Evolutionary conservation across 2,329 filamentous ascomycete genomes (phyloP).

Genomic region (Zelopaecilomyces penicillatus): DNA sequence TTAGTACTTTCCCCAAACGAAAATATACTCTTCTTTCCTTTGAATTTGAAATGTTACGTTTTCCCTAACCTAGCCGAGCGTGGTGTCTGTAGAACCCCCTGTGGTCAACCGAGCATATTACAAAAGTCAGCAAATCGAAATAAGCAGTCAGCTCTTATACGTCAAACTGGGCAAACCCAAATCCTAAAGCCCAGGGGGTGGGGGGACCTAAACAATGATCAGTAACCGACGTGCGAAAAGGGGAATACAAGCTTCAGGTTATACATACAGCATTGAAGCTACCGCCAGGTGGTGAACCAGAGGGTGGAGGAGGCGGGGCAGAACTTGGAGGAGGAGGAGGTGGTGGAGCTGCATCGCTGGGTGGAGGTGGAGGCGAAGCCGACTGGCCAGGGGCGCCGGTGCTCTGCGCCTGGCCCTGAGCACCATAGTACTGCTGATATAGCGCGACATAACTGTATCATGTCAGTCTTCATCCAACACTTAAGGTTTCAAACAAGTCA

Average conservation of each 20-base stretch:
- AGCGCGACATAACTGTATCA: constrained; percentile 52
- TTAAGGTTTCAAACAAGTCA: background rate
- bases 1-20: constrained; percentile 1
- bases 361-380: constrained; percentile 46
- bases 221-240: constrained; percentile 5
- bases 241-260: background rate
- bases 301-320: constrained; percentile 45
- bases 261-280: constrained; percentile 56
- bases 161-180: constrained; percentile 5
- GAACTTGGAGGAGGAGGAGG: constrained; percentile 50
- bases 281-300: constrained; percentile 38
- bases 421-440: constrained; percentile 63
- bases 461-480: background rate
- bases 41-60: constrained; percentile 5
- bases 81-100: constrained; percentile 6
- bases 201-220: constrained; percentile 37
- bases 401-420: constrained; percentile 37
- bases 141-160: constrained; percentile 7
- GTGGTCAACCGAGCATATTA: constrained; percentile 10
- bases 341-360: constrained; percentile 52
- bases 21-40: constrained; percentile 2
- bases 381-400: constrained; percentile 34
- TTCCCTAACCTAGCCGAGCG: constrained; percentile 6
- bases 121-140: constrained; percentile 8
- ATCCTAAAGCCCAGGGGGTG: constrained; percentile 44